Evolutionary conservation across 768 basidiomycete species (phyloP).

Genomic region (Pleurotus tuber-regium): DNA sequence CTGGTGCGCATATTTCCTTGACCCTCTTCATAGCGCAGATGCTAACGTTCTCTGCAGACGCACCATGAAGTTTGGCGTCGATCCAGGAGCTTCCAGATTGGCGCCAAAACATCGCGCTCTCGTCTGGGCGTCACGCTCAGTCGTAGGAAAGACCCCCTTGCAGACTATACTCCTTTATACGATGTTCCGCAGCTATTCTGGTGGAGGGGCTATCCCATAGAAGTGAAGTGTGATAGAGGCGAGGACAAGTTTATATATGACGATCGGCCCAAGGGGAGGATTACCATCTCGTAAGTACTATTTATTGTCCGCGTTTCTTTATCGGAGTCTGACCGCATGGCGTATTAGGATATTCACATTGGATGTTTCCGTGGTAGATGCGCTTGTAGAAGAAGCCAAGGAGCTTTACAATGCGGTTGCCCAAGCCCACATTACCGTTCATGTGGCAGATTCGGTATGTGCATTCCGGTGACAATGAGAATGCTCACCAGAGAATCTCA

Average conservation of each 20-base stretch:
- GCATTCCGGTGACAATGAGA: background rate
- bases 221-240: constrained; percentile 28
- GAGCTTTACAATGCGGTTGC: constrained; percentile 32
- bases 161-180: constrained; percentile 40
- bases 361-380: constrained; percentile 31
- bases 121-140: constrained; percentile 33
- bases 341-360: constrained; percentile 36
- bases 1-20: constrained; percentile 27
- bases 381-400: constrained; percentile 34
- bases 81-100: constrained; percentile 38
- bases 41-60: constrained; percentile 26
- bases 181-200: constrained; percentile 36
- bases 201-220: constrained; percentile 39
- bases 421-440: constrained; percentile 32
- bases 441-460: constrained; percentile 29
- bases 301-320: constrained; percentile 28
- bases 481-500: too few species aligned
- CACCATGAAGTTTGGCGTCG: constrained; percentile 43
- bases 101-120: constrained; percentile 35
- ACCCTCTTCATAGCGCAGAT: too few species aligned
- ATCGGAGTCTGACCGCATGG: background rate
- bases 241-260: constrained; percentile 10
- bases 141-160: constrained; percentile 24
- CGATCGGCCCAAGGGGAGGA: constrained; percentile 5
- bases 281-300: constrained; percentile 16